These are phyloP conservation scores for Globisporangium irregulare DNA, from an alignment of 352 stramenopile genomes.

Conservation along the genomic window DNA sequence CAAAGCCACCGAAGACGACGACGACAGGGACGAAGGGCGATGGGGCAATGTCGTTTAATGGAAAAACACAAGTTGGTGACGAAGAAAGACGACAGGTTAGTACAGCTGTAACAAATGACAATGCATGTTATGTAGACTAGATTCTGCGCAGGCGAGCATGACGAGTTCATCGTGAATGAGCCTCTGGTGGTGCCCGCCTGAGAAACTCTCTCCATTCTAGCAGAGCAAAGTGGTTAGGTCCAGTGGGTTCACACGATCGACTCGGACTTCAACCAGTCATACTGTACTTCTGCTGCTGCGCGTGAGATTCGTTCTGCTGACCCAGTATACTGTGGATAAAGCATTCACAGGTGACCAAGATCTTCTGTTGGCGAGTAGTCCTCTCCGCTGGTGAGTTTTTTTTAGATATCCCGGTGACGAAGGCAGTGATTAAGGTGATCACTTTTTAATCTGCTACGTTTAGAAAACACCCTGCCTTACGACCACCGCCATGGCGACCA, in stretches of 20 bases:
- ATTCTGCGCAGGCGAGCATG: background rate
- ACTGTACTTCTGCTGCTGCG: no score
- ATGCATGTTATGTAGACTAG: background rate
- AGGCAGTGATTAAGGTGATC: background rate
- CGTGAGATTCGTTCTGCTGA: background rate
- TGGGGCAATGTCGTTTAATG: conserved; percentile 3
- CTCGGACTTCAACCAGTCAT: no score
- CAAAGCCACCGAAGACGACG: background rate
- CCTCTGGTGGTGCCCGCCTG: background rate
- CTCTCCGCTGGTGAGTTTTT: background rate
- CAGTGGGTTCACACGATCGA: background rate
- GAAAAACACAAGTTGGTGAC: background rate
- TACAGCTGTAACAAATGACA: background rate
- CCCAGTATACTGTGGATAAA: background rate
- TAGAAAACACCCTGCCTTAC: background rate
- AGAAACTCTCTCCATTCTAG: background rate
- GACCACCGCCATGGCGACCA: background rate
- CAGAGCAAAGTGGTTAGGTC: background rate
- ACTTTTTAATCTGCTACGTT: background rate
- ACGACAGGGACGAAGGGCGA: background rate
- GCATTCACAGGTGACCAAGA: background rate
- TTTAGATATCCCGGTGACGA: background rate
- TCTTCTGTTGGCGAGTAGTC: background rate
- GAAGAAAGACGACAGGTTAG: background rate
- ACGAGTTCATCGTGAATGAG: background rate